phyloP scores from a whole-genome alignment of 1,284 basidiomycete genomes.

The Rugosomyces carneus region DNA sequence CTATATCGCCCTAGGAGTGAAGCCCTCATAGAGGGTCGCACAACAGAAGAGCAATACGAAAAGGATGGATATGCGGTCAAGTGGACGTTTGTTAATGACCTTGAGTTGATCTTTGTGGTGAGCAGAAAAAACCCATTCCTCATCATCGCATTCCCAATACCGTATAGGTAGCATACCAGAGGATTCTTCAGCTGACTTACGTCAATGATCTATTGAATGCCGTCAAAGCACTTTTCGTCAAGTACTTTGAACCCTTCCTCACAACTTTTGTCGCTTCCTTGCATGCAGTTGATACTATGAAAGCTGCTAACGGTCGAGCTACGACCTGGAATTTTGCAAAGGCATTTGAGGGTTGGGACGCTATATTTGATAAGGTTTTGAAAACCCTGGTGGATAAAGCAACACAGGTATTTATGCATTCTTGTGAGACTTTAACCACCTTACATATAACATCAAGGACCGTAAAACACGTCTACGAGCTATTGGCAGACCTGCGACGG shows the following conservation, averaged over 20 bases:
- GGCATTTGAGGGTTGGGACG: slow-evolving; percentile 79
- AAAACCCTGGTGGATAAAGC: slow-evolving; percentile 73
- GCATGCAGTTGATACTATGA: slow-evolving; percentile 49
- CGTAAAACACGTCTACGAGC: slow-evolving; percentile 57
- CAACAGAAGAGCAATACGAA: slow-evolving; percentile 76
- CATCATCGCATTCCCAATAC: slow-evolving; percentile 3
- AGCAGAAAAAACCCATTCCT: slow-evolving; percentile 31
- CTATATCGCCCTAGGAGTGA: slow-evolving; percentile 65
- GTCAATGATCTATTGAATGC: slow-evolving; percentile 82
- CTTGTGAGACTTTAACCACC: background rate
- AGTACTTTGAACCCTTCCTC: slow-evolving; percentile 80
- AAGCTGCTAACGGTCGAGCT: slow-evolving; percentile 32
- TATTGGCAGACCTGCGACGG: slow-evolving; percentile 31
- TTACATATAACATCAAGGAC: slow-evolving; percentile 38
- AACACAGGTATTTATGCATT: slow-evolving; percentile 43
- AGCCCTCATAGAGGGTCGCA: slow-evolving; percentile 82
- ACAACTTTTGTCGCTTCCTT: slow-evolving; percentile 77
- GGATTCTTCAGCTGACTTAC: slow-evolving; percentile 92
- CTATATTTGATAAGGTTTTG: slow-evolving; percentile 72
- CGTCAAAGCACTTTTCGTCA: slow-evolving; percentile 79
- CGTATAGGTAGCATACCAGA: slow-evolving; percentile 87
- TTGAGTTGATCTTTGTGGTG: slow-evolving; percentile 93
- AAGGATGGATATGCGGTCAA: slow-evolving; percentile 89
- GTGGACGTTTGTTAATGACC: slow-evolving; percentile 90
- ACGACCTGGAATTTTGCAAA: slow-evolving; percentile 62